phyloP scores from a whole-genome alignment of 164 flowering plant species.

The Aristolochia californica region DNA sequence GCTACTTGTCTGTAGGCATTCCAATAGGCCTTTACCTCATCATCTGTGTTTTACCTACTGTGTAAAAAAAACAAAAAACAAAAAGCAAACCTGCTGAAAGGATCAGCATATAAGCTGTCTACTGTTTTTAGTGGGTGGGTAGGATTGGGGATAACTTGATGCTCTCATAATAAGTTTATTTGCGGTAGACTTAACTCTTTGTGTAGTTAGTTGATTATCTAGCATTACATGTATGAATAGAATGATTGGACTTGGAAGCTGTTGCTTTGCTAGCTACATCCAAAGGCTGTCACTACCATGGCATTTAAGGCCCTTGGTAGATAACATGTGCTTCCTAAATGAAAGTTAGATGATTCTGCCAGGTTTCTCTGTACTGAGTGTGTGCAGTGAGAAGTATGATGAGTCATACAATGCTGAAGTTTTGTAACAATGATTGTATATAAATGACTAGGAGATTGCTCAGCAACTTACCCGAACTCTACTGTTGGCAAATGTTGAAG shows the following conservation, averaged over 20 bases:
- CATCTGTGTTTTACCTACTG: no score
- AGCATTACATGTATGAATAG: background rate
- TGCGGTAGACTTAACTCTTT: no score
- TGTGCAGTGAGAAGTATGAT: slow-evolving; percentile 99
- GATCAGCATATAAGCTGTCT: no score
- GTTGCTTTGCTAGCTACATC: background rate
- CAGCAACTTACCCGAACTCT: background rate
- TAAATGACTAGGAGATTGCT: background rate
- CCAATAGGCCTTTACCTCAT: no score
- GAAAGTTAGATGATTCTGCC: slow-evolving; percentile 48
- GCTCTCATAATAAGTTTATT: no score
- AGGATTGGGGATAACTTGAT: no score
- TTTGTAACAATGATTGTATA: no score
- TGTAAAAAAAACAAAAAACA: no score
- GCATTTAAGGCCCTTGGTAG: slow-evolving; percentile 36
- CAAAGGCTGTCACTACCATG: slow-evolving; percentile 17
- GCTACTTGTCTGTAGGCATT: no score
- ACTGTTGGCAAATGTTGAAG: background rate
- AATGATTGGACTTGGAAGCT: slow-evolving; percentile 5
- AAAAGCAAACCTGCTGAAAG: no score
- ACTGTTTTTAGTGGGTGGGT: no score
- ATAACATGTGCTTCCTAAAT: slow-evolving; percentile 53
- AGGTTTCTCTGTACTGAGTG: slow-evolving; percentile 97
- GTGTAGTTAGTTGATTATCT: no score
- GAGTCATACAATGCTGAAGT: slow-evolving; percentile 45